phyloP scores from a whole-genome alignment of 345 rosid species.

The Eucalyptus pauciflora region DNA sequence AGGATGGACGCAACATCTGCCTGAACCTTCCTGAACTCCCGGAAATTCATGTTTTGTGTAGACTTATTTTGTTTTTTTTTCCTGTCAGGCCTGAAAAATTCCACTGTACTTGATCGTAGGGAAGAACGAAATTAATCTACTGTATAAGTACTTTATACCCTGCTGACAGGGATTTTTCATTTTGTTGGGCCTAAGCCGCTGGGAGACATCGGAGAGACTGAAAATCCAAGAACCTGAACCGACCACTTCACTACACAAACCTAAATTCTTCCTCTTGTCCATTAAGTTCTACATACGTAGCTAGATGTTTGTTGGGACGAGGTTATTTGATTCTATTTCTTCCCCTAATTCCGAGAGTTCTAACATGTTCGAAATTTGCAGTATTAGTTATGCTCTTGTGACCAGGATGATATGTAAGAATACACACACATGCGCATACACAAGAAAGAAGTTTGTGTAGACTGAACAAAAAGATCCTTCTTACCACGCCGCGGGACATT shows the following conservation, averaged over 20 bases:
- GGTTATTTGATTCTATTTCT: not conserved
- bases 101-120: not conserved
- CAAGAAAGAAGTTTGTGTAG: not conserved
- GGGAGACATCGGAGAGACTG: not conserved
- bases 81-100: not conserved
- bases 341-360: not conserved
- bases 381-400: not conserved
- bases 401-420: not conserved
- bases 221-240: not conserved
- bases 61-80: not conserved
- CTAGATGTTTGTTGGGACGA: not conserved
- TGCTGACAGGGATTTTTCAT: not conserved
- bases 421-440: not conserved
- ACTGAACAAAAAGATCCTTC: not conserved
- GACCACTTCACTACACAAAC: not conserved
- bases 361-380: not conserved
- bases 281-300: not conserved
- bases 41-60: not conserved
- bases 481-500: conserved; percentile 28
- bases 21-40: not conserved
- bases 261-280: not conserved
- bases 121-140: not conserved
- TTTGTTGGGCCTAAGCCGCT: not conserved
- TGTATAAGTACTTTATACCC: not conserved
- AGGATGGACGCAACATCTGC: not conserved